phyloP scores from a whole-genome alignment of 805 yeast species.

The Lachancea sp. region DNA sequence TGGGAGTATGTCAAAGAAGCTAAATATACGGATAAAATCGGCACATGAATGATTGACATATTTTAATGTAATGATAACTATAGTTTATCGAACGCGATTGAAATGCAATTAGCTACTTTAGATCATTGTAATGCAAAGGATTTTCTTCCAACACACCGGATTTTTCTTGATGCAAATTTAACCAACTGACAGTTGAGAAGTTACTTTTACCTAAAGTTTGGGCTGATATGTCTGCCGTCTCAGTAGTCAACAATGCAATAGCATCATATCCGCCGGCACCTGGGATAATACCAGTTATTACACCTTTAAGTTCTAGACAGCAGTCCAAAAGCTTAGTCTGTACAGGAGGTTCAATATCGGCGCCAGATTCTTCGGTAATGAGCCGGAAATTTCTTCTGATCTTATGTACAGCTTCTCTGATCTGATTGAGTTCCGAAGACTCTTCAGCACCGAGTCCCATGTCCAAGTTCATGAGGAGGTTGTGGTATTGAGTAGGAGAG shows the following conservation, averaged over 20 bases:
- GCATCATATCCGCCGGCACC: slow-evolving; percentile 99
- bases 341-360: slow-evolving; percentile 77
- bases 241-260: slow-evolving; percentile 60
- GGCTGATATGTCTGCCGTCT: slow-evolving; percentile 33
- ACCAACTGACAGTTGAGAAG: slow-evolving; percentile 55
- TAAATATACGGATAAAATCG: background rate
- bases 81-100: background rate
- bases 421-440: slow-evolving; percentile 26
- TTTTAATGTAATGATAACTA: background rate
- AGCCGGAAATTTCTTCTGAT: slow-evolving; percentile 54
- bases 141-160: slow-evolving; percentile 50
- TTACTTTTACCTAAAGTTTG: slow-evolving; percentile 24
- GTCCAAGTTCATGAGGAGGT: slow-evolving; percentile 19
- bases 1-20: slow-evolving; percentile 7
- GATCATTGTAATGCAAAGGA: slow-evolving; percentile 25
- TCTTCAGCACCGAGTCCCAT: slow-evolving; percentile 9
- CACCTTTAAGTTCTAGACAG: slow-evolving; percentile 57
- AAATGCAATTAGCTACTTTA: no score
- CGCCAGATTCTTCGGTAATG: slow-evolving; percentile 63
- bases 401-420: slow-evolving; percentile 37
- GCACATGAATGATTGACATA: background rate
- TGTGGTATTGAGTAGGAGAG: slow-evolving; percentile 35
- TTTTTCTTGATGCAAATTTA: slow-evolving; percentile 57
- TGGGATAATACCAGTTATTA: slow-evolving; percentile 93
- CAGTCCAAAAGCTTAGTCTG: slow-evolving; percentile 68